These are phyloP conservation scores for Megacollybia marginata DNA, from an alignment of 768 basidiomycete species.

Conservation along the genomic window DNA sequence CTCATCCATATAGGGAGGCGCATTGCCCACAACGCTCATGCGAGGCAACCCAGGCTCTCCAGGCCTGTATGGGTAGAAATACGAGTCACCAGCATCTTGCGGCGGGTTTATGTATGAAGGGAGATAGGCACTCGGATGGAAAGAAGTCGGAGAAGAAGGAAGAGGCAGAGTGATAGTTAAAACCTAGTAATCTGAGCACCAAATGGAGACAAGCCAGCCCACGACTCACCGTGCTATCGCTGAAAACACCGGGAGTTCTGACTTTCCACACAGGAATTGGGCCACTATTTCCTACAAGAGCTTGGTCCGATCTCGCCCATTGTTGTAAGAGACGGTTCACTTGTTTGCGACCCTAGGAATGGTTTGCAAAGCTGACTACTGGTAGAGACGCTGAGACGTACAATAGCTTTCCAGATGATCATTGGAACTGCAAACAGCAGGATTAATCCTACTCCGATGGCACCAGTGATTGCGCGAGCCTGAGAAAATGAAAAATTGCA, in stretches of 20 bases:
- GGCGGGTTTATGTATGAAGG: constrained; percentile 38
- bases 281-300: constrained; percentile 14
- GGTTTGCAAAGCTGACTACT: too few relatives aligned
- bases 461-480: constrained; percentile 29
- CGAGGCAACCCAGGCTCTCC: constrained; percentile 19
- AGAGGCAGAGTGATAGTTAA: constrained; percentile 32
- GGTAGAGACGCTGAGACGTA: constrained; percentile 13
- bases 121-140: constrained; percentile 33
- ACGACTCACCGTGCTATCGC: constrained; percentile 23
- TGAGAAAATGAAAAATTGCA: constrained; percentile 5
- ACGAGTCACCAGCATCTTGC: constrained; percentile 22
- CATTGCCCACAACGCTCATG: constrained; percentile 24
- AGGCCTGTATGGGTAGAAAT: constrained; percentile 20
- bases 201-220: neutral
- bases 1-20: constrained; percentile 36
- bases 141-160: constrained; percentile 21
- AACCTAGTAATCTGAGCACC: constrained; percentile 18
- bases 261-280: constrained; percentile 33
- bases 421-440: constrained; percentile 34
- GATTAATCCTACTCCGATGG: constrained; percentile 27
- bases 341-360: constrained; percentile 32
- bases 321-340: constrained; percentile 27
- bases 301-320: constrained; percentile 33
- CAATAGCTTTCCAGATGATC: constrained; percentile 37
- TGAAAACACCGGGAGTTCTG: constrained; percentile 30